phyloP scores from a whole-genome alignment of 768 basidiomycete genomes.

The Mycena haematopus region DNA sequence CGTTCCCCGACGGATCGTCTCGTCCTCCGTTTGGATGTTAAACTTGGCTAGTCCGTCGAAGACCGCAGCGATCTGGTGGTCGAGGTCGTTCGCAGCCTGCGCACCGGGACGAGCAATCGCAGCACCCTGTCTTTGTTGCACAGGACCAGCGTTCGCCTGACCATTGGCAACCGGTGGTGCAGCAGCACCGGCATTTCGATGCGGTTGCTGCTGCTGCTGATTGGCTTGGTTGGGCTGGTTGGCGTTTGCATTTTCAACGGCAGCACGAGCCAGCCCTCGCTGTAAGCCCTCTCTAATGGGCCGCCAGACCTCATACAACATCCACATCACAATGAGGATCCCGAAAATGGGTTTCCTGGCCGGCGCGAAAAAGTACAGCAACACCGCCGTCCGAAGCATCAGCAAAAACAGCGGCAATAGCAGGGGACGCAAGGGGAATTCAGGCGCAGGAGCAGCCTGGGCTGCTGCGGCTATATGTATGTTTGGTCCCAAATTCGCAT shows the following conservation, averaged over 20 bases:
- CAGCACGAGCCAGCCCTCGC: slow-evolving; percentile 44
- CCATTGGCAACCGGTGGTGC: slow-evolving; percentile 22
- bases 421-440: slow-evolving; percentile 70
- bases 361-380: slow-evolving; percentile 81
- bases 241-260: slow-evolving; percentile 35
- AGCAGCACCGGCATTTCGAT: slow-evolving; percentile 32
- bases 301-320: slow-evolving; percentile 78
- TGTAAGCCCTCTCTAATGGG: slow-evolving; percentile 59
- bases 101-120: slow-evolving; percentile 16
- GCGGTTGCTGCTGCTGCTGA: slow-evolving; percentile 32
- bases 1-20: slow-evolving; percentile 45
- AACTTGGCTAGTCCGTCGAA: slow-evolving; percentile 63
- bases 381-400: slow-evolving; percentile 66
- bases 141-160: slow-evolving; percentile 18
- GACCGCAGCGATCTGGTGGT: slow-evolving; percentile 39
- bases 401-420: slow-evolving; percentile 72
- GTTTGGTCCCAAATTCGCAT: slow-evolving; percentile 40
- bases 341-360: slow-evolving; percentile 75
- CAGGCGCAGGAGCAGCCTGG: slow-evolving; percentile 34
- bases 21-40: slow-evolving; percentile 64
- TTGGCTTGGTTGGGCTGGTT: slow-evolving; percentile 27
- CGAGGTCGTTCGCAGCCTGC: slow-evolving; percentile 26
- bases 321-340: slow-evolving; percentile 69
- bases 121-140: slow-evolving; percentile 14
- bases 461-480: slow-evolving; percentile 38